Conservation (phyloP, 2,329 filamentous ascomycete species). For the Rhinocladiella mackenziei region DNA sequence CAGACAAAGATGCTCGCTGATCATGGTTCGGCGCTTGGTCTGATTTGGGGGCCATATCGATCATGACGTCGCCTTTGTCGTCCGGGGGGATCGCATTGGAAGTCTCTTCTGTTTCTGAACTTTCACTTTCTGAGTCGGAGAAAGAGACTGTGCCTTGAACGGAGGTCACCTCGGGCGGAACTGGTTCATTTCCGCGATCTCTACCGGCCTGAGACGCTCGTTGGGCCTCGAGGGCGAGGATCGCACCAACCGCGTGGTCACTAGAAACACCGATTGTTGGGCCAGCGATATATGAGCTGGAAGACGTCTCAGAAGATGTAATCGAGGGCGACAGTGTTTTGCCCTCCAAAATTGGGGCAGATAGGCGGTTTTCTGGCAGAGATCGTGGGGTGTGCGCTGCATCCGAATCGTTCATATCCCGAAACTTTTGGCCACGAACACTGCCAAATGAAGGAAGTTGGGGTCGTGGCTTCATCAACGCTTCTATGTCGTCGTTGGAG, state of each 20-base stretch:
- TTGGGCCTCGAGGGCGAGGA: constrained; percentile 46
- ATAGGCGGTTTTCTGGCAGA: constrained; percentile 23
- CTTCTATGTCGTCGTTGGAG: constrained; percentile 51
- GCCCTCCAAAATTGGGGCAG: constrained; percentile 6
- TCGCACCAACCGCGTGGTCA: constrained; percentile 50
- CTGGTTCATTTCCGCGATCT: constrained; percentile 52
- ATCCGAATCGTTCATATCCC: constrained; percentile 15
- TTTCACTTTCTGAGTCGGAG: constrained; percentile 51
- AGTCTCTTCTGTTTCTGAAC: constrained; percentile 12
- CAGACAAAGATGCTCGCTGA: constrained; percentile 6
- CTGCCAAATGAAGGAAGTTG: constrained; percentile 62
- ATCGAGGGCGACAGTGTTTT: constrained; percentile 9
- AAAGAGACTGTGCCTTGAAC: constrained; percentile 62
- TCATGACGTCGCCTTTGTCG: not conserved
- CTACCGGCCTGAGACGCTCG: constrained; percentile 21
- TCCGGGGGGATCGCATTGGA: not conserved
- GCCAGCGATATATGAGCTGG: constrained; percentile 35
- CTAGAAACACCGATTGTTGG: constrained; percentile 40
- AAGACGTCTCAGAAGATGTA: constrained; percentile 34
- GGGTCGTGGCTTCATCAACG: constrained; percentile 56
- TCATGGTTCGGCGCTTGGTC: not conserved
- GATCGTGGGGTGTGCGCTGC: constrained; percentile 25
- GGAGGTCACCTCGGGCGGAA: constrained; percentile 67
- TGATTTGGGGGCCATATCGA: not conserved
- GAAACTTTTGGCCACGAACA: constrained; percentile 46